A percentile compares a stretch with the other conserved stretches of the same genome.
Evolutionary conservation across 352 stramenopile genomes (phyloP).

Genomic region (Hyaloperonospora arabidopsidis): DNA sequence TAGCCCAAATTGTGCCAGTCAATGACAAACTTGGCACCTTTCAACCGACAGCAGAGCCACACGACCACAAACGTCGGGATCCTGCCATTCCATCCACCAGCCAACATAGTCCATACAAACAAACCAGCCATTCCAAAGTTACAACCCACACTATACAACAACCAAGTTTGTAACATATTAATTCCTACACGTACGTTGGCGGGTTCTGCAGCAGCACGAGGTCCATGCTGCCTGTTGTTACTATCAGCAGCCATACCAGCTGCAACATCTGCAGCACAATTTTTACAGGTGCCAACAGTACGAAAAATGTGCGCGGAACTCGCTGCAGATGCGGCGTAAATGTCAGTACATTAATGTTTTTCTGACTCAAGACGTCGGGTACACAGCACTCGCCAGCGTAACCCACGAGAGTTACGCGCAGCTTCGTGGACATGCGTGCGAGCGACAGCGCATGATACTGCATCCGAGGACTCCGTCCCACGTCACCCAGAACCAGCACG

Average conservation of each 20-base stretch:
- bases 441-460: constrained; percentile 98
- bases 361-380: constrained; percentile 47
- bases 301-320: constrained; percentile 37
- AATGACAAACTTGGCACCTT: constrained; percentile 90
- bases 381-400: constrained; percentile 89
- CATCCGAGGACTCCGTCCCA: constrained; percentile 97
- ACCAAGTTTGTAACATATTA: neutral
- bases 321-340: constrained; percentile 62
- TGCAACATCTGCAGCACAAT: constrained; percentile 64
- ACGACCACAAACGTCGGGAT: constrained; percentile 93
- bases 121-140: constrained; percentile 3
- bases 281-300: constrained; percentile 49
- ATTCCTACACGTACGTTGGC: constrained; percentile 58
- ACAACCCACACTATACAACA: neutral
- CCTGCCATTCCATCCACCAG: constrained; percentile 26
- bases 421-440: constrained; percentile 49
- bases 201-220: constrained; percentile 98
- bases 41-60: constrained; percentile 38
- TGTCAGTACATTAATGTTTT: constrained; percentile 68
- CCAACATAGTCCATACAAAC: constrained; percentile 6
- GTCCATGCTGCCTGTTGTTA: constrained; percentile 59
- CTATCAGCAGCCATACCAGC: constrained; percentile 34
- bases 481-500: constrained; percentile 91
- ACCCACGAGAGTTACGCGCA: constrained; percentile 88
- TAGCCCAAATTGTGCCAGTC: constrained; percentile 99